Conservation (phyloP, 139 green algal species). For the Coccomyxa sp. region DNA sequence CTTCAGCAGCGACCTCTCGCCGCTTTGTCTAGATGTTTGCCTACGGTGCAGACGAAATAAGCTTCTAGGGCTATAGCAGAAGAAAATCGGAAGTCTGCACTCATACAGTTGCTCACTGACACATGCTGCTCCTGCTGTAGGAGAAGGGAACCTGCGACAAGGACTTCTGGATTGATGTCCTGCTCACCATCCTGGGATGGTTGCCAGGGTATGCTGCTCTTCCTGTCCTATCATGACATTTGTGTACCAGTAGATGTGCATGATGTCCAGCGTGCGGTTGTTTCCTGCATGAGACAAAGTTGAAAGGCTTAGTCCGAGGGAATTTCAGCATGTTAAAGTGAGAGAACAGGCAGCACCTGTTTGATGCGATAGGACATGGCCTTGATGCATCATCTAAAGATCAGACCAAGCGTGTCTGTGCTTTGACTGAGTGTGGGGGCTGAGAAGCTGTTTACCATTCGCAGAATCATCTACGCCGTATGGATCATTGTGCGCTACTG, state of each 20-base stretch:
- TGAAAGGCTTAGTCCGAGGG: too few species aligned
- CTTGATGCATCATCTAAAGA: neutral
- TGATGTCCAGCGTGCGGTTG: neutral
- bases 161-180: conserved; percentile 5
- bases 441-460: too few species aligned
- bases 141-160: neutral
- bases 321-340: too few species aligned
- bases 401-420: neutral
- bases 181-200: neutral
- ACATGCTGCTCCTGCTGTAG: neutral
- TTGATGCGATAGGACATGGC: neutral
- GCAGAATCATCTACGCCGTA: neutral
- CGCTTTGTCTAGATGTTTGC: too few species aligned
- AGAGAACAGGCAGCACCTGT: neutral
- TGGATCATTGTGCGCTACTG: conserved; percentile 1
- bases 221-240: neutral
- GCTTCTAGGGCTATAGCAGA: too few species aligned
- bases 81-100: too few species aligned
- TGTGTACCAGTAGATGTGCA: neutral
- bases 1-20: too few species aligned
- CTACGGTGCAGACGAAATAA: too few species aligned
- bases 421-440: neutral
- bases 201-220: neutral
- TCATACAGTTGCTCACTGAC: too few species aligned
- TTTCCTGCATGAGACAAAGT: neutral